Evolutionary conservation across 2,329 filamentous ascomycete genomes (phyloP), one percentile per base, ranked within the genome.

Genomic region (Colletotrichum endophyticum): DNA sequence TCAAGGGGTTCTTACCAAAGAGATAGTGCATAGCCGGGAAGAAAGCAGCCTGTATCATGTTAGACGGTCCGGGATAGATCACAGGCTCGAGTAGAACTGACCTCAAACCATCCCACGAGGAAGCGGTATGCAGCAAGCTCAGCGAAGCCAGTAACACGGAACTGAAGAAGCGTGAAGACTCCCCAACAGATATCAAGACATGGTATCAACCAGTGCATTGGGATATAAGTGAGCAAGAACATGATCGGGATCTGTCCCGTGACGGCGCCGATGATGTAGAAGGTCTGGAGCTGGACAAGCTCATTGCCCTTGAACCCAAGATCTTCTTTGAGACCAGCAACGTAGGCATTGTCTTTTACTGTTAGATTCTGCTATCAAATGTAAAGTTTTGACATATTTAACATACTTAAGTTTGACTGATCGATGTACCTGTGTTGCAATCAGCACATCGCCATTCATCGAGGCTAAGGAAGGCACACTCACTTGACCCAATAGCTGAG

Each of bases 131-230:
- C 74, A 9, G 74, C 74, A 11, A 76, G 84, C 72, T 39, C 79
- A 36, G 30, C 71, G 27, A 36, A 83, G 49, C 49, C 83, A 78
- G 67, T 76, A 75, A 79, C 16, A 53, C 77, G 66, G 79, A 59
- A 56, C 74, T 78, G 59, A 77, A 91, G 82, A 15, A 92, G 84
- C 0, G 90, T 92, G 75, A 92, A 90, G 34, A 91, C 81, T 0
- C 90, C 90, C 91, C 91, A 92, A 2, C 84, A 80, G 3, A 91
- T 78, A 74, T 92, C 89, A 77, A 76, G 6, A 81, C 73, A 66
- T 78, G 81, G 67, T 72, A 83, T 27, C 59, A 72, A 6, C 82
- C 56, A 84, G 80, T 70, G 80, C 79, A 27, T 80, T 36, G 6
- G 83, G 81, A 28, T 81, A 80, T 16, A 82, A 64, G 6, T 81